Evolutionary conservation across 2,329 filamentous ascomycete species (phyloP).

Genomic region (Paecilomyces sp.): DNA sequence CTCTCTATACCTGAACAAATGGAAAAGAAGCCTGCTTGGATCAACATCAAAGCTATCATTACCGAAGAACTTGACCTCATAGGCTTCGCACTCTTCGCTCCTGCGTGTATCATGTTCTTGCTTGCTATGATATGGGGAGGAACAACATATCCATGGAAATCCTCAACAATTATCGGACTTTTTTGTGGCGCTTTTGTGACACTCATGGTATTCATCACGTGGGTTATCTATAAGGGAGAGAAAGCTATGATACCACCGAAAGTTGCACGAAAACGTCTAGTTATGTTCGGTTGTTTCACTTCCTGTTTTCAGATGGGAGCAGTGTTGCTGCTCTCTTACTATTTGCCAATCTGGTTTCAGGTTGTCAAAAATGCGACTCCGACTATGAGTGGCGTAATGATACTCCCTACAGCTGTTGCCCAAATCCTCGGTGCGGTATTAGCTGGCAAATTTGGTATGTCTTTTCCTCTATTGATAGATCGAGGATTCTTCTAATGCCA

Average conservation of each 20-base stretch:
- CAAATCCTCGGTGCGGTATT: conserved; percentile 24
- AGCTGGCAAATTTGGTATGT: conserved; percentile 23
- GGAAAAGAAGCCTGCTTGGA: conserved; percentile 9
- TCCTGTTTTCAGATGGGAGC: conserved; percentile 26
- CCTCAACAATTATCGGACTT: conserved; percentile 36
- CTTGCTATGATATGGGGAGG: conserved; percentile 43
- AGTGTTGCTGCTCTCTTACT: conserved; percentile 32
- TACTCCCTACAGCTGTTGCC: conserved; percentile 33
- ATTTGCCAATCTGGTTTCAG: conserved; percentile 46
- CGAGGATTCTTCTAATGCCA: background rate
- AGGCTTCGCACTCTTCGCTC: conserved; percentile 33
- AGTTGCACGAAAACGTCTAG: conserved; percentile 30
- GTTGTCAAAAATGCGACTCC: conserved; percentile 26
- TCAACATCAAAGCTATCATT: background rate
- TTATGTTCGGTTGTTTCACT: conserved; percentile 26
- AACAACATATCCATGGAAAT: conserved; percentile 29
- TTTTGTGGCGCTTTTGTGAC: conserved; percentile 39
- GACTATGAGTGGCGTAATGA: conserved; percentile 30
- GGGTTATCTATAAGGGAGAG: conserved; percentile 35
- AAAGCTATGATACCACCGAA: conserved; percentile 34
- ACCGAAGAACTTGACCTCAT: conserved; percentile 33
- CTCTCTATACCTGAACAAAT: conserved; percentile 19
- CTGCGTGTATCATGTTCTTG: conserved; percentile 34
- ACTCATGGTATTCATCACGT: conserved; percentile 27
- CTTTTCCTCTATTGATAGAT: conserved; percentile 1